A percentile compares a stretch with the other conserved stretches of the same genome.
phyloP scores from a whole-genome alignment of 2,329 filamentous ascomycete genomes.

The Colletotrichum noveboracense region DNA sequence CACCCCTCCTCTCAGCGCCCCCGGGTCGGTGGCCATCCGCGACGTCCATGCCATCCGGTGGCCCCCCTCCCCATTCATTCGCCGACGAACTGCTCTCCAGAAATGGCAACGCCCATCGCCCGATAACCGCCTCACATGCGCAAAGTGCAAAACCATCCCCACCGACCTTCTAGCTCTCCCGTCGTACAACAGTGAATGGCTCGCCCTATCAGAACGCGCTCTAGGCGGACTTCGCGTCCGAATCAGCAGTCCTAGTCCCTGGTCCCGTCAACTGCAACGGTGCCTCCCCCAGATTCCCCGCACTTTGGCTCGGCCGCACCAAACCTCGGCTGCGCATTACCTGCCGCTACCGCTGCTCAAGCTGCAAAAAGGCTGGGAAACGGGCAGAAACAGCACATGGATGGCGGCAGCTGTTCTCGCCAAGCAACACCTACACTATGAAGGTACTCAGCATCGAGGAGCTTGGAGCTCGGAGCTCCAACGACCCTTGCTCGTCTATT shows the following conservation, averaged over 20 bases:
- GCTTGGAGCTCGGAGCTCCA: not conserved
- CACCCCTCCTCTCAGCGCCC: not conserved
- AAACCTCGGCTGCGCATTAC: conserved; percentile 14
- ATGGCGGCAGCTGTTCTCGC: not conserved
- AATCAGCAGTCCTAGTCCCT: not conserved
- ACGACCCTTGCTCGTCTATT: not conserved
- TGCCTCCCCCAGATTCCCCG: conserved; percentile 10
- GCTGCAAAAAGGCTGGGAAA: not conserved
- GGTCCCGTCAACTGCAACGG: not conserved
- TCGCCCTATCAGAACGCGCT: conserved; percentile 2
- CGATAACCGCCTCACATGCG: not conserved
- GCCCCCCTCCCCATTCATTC: not conserved
- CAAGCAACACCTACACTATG: not conserved
- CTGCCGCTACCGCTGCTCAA: not conserved
- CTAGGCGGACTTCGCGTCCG: not conserved
- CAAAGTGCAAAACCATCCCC: not conserved
- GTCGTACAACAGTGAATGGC: not conserved
- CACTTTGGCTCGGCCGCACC: not conserved
- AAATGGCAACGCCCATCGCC: conserved; percentile 6
- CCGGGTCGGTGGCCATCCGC: conserved; percentile 7
- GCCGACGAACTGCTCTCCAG: conserved; percentile 15
- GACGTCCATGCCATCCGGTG: not conserved
- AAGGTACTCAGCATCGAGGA: not conserved
- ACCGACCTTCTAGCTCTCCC: not conserved
- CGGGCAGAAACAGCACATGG: not conserved